A percentile compares a stretch with the other conserved stretches of the same genome.
These are phyloP conservation scores for Emydomyces testavorans DNA, from an alignment of 2,329 filamentous ascomycete species.

Conservation along the genomic window DNA sequence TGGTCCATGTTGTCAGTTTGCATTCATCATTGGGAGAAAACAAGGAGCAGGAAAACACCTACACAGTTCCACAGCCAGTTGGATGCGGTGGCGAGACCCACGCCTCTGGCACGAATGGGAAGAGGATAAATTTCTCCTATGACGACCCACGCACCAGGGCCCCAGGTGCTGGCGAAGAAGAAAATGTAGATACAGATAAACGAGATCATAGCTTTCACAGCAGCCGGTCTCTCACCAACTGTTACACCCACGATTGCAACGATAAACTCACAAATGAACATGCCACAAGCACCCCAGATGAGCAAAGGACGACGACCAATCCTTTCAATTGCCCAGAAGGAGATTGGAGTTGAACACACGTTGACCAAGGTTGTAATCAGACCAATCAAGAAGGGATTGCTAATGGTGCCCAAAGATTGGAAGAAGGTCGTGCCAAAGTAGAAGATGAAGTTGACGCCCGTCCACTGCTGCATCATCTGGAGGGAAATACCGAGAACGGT, in stretches of 20 bases:
- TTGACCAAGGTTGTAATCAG: slow-evolving; percentile 83
- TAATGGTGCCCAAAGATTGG: slow-evolving; percentile 61
- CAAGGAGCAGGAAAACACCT: slow-evolving; percentile 22
- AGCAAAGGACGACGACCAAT: slow-evolving; percentile 72
- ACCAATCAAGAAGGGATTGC: slow-evolving; percentile 69
- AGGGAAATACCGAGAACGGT: slow-evolving; percentile 60
- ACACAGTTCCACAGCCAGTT: slow-evolving; percentile 87
- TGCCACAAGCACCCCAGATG: slow-evolving; percentile 65
- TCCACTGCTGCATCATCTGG: slow-evolving; percentile 73
- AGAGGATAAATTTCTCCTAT: slow-evolving; percentile 87
- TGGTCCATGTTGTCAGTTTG: slow-evolving; percentile 14
- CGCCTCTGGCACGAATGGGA: slow-evolving; percentile 76
- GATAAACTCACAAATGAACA: slow-evolving; percentile 79
- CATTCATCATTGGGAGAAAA: not conserved
- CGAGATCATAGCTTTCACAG: slow-evolving; percentile 58
- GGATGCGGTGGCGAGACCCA: slow-evolving; percentile 72
- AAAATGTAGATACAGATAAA: slow-evolving; percentile 91
- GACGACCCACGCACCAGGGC: slow-evolving; percentile 58
- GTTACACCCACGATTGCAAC: slow-evolving; percentile 65
- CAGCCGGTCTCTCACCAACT: slow-evolving; percentile 37
- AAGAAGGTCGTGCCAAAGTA: slow-evolving; percentile 77
- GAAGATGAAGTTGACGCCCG: slow-evolving; percentile 89
- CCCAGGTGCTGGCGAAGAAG: slow-evolving; percentile 85
- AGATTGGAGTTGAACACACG: slow-evolving; percentile 71
- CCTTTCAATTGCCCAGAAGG: slow-evolving; percentile 75